phyloP scores from a whole-genome alignment of 306 rosid species.

The Dalbergia oliveri region DNA sequence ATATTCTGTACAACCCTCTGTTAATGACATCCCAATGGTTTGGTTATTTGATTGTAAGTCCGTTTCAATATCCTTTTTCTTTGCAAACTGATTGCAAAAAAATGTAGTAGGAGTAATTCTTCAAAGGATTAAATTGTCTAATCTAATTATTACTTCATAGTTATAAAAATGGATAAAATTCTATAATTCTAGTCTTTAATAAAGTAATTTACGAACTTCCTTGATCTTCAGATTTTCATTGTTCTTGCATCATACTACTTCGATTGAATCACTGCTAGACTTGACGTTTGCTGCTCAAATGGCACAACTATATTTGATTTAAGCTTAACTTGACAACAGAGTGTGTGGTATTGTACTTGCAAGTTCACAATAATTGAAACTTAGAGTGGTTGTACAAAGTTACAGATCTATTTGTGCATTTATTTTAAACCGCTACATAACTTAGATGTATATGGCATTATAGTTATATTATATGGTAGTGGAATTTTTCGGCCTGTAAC shows the following conservation, averaged over 20 bases:
- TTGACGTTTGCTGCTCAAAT: slow-evolving; percentile 1
- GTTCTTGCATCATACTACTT: background rate
- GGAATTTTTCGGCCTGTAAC: background rate
- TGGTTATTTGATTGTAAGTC: slow-evolving; percentile 1
- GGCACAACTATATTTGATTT: background rate
- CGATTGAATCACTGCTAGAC: slow-evolving; percentile 13
- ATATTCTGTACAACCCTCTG: background rate
- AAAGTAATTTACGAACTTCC: background rate
- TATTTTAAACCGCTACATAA: slow-evolving; percentile 6
- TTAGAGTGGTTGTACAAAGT: background rate
- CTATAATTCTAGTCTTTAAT: background rate
- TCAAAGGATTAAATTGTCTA: slow-evolving; percentile 26
- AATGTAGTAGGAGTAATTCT: background rate
- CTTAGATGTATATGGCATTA: background rate
- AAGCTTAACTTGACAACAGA: background rate
- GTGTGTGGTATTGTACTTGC: background rate
- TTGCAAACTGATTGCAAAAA: background rate
- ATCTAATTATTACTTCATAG: background rate
- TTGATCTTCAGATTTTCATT: slow-evolving; percentile 8
- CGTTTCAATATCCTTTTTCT: background rate
- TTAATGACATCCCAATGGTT: background rate
- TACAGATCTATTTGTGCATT: background rate
- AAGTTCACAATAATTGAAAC: background rate
- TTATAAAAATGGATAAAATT: slow-evolving; percentile 5
- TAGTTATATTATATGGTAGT: background rate